phyloP scores from a whole-genome alignment of 2,329 filamentous ascomycete species.

The Apiospora malaysiana region DNA sequence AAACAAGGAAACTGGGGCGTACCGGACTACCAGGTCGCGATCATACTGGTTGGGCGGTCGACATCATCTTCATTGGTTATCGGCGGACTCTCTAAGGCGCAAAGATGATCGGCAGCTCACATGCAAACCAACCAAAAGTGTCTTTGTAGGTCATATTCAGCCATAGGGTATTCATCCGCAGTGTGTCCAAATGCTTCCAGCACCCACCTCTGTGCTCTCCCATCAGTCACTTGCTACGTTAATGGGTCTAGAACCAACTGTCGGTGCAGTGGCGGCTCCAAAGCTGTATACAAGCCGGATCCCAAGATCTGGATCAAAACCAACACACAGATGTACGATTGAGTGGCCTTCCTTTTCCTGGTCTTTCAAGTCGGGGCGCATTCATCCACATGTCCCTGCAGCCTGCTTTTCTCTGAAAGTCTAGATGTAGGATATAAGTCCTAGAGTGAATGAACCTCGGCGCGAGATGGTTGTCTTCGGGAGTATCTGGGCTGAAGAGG shows the following conservation, averaged over 20 bases:
- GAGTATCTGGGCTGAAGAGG: background rate
- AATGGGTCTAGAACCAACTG: background rate
- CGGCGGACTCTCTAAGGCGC: background rate
- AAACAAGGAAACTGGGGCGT: background rate
- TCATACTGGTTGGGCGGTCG: background rate
- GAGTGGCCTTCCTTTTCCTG: background rate
- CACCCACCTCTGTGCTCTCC: background rate
- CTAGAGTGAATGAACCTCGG: background rate
- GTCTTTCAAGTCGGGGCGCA: background rate
- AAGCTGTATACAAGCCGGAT: background rate
- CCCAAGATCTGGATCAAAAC: background rate
- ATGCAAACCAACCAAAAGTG: background rate
- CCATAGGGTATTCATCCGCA: background rate
- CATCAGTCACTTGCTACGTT: no score
- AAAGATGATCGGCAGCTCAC: background rate
- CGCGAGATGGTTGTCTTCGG: background rate
- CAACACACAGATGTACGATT: background rate
- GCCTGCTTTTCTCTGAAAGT: background rate
- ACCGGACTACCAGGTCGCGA: background rate
- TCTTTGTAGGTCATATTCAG: background rate
- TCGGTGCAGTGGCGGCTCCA: background rate
- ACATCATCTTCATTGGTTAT: background rate
- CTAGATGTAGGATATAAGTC: background rate
- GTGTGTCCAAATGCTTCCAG: background rate
- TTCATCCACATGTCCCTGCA: background rate